These are phyloP conservation scores for Ophiostoma populinum DNA, from an alignment of 2,329 filamentous ascomycete species.

Conservation along the genomic window DNA sequence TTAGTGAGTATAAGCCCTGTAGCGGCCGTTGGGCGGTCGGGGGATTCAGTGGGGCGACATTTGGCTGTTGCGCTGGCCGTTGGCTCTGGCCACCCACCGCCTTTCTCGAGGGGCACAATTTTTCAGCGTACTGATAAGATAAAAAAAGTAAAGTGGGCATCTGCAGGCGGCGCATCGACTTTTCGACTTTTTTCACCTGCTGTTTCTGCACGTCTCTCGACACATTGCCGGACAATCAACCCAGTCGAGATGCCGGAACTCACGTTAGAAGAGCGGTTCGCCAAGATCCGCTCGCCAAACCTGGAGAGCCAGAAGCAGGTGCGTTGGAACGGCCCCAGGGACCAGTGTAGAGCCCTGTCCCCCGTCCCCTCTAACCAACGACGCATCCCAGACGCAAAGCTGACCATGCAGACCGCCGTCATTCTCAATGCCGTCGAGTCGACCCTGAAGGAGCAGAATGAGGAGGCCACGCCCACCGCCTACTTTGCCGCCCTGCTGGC, in stretches of 20 bases:
- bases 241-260: slow-evolving; percentile 27
- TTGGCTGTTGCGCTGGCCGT: not conserved
- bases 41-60: no score
- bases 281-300: slow-evolving; percentile 94
- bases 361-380: no score
- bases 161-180: not conserved
- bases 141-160: slow-evolving; percentile 5
- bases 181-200: not conserved
- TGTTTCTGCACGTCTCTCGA: not conserved
- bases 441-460: slow-evolving; percentile 75
- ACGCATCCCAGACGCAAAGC: no score
- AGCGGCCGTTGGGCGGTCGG: no score
- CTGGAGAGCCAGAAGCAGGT: slow-evolving; percentile 91
- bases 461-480: slow-evolving; percentile 66
- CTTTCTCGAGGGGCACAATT: slow-evolving; percentile 5
- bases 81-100: not conserved
- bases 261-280: slow-evolving; percentile 70
- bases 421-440: slow-evolving; percentile 86
- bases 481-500: slow-evolving; percentile 94
- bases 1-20: no score
- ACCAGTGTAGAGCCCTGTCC: slow-evolving; percentile 6
- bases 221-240: not conserved
- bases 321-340: slow-evolving; percentile 16
- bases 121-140: slow-evolving; percentile 9
- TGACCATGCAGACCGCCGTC: slow-evolving; percentile 57